Evolutionary conservation across 768 basidiomycete genomes (phyloP), one percentile per base, ranked within the genome.

Genomic region (Russula compacta): DNA sequence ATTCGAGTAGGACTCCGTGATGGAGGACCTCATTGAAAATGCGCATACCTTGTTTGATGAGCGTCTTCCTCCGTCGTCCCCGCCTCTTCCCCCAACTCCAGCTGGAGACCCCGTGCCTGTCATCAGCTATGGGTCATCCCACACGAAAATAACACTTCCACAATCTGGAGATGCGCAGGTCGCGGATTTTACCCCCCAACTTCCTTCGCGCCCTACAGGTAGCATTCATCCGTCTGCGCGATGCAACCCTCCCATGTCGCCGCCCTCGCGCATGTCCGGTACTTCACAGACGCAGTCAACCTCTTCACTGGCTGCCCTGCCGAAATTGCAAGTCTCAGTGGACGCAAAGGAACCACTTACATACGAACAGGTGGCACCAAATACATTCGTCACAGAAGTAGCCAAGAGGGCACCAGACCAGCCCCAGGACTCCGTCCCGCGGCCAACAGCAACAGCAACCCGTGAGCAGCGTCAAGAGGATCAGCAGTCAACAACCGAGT

Each of bases 11-110:
- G 84, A 86, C 61, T 79, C 81, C 0, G 73, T 94, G 15, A 87
- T 94, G 82, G 93, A 94, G 70, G 91, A 94, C 70, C 73, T 97
- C 35, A 92, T 97, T 66, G 80, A 75, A 24, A 79, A 89, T 70
- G 79, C 83, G 0, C 76, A 79, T 58, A 71, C 82, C 15, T 76
- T 95, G 15, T 92, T 89, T 69, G 85, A 87, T 57, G 82, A 86
- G 12, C 70, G 70, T 51, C 67, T 68, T 57, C 57, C 54, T 39
- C 55, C 48, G 43, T 73, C 75, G 58, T 86, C 87, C 5, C 85
- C 87, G 6, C 87, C 89, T 14, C 75, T 90, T 50, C 85, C 90
- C 4, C 85, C 86, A 3, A 85, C 86, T 4, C 87, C 89, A 19
- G 69, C 78, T 14, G 85, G 84, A 21, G 87, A 89, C 69, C 77